Conservation (phyloP, 78 protist species). For the Dictyostelium brefeldianum region DNA sequence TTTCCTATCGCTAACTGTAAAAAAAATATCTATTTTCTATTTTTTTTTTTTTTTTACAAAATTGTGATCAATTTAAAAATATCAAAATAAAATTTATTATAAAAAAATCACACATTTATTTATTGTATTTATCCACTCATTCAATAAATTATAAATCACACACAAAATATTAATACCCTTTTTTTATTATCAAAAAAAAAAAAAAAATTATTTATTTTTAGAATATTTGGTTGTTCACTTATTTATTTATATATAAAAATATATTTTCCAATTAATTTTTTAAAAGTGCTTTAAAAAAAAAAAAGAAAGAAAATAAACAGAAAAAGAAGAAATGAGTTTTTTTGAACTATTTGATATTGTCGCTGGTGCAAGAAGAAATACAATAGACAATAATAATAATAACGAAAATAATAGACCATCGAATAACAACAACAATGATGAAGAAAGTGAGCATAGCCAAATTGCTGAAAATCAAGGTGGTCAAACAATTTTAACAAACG, state of each 20-base stretch:
- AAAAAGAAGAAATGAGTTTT: constrained; percentile 39
- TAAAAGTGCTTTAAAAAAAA: not conserved
- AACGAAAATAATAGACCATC: not conserved
- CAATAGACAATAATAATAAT: not conserved
- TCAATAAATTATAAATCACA: too few species aligned
- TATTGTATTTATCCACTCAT: too few species aligned
- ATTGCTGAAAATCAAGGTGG: not conserved
- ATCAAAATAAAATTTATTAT: too few species aligned
- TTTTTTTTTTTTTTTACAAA: too few species aligned
- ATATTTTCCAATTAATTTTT: not conserved
- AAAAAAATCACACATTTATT: too few species aligned
- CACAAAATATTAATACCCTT: too few species aligned
- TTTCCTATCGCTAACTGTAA: too few species aligned
- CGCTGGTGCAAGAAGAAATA: constrained; percentile 38
- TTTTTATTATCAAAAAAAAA: too few species aligned
- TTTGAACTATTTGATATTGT: constrained; percentile 61
- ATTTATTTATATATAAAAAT: not conserved
- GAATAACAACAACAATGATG: not conserved
- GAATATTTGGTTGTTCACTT: too few species aligned
- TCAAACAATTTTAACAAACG: not conserved
- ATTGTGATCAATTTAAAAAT: too few species aligned
- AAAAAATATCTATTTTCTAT: too few species aligned
- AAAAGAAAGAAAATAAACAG: not conserved
- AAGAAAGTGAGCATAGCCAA: not conserved
- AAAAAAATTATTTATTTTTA: too few species aligned